Evolutionary conservation across 2,329 filamentous ascomycete genomes (phyloP).

Genomic region (Phyllosticta paracitricarpa): DNA sequence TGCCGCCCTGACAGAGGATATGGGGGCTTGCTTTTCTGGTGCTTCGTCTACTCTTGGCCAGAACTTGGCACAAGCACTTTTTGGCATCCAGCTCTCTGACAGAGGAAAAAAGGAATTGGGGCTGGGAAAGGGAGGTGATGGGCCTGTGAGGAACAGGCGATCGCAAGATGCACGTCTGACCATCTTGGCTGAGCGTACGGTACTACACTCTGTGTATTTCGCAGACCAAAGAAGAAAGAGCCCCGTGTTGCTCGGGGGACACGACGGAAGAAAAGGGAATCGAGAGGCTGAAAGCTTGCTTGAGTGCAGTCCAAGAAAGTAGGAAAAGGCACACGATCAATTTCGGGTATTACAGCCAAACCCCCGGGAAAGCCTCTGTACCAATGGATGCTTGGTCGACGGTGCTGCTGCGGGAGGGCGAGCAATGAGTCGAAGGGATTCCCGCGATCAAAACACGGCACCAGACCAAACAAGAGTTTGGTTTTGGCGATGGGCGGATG

Average conservation of each 20-base stretch:
- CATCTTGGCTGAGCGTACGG: neutral
- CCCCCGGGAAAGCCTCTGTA: neutral
- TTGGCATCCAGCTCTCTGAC: neutral
- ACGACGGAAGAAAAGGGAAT: neutral
- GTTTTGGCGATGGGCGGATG: neutral
- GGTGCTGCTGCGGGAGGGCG: neutral
- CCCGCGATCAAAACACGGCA: neutral
- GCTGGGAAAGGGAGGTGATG: neutral
- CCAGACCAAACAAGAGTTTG: neutral
- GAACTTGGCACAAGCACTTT: neutral
- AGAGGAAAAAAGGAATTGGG: neutral
- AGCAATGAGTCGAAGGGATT: neutral
- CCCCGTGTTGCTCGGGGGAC: neutral
- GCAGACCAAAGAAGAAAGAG: neutral
- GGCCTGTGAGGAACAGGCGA: neutral
- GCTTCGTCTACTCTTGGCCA: neutral
- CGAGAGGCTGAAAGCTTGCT: neutral
- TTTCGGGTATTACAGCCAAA: neutral
- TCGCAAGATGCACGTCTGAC: neutral
- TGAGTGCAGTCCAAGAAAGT: neutral
- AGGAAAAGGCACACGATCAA: neutral
- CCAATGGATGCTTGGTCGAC: neutral
- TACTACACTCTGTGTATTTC: neutral
- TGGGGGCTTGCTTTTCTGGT: neutral
- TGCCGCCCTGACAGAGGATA: neutral